These are phyloP conservation scores for Phalaenopsis equestris DNA, from an alignment of 106 monocot genomes.

Conservation along the genomic window DNA sequence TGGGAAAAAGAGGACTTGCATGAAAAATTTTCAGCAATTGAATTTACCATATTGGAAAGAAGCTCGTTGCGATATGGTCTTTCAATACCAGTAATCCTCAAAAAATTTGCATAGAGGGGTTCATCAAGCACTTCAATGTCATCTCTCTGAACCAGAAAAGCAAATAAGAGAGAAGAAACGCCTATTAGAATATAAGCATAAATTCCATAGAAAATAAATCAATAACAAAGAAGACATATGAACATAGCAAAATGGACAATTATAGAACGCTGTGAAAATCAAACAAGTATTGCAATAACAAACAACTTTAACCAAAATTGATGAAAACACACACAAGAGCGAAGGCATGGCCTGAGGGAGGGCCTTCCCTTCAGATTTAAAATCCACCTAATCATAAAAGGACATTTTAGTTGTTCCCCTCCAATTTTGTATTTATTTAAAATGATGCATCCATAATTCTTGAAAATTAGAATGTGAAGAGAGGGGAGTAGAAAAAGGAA, in stretches of 20 bases:
- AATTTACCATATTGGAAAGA: slow-evolving; percentile 55
- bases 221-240: background rate
- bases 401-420: background rate
- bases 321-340: background rate
- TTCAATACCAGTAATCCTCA: slow-evolving; percentile 51
- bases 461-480: no score
- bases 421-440: background rate
- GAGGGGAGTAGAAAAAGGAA: no score
- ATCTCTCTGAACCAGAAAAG: slow-evolving; percentile 48
- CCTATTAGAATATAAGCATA: background rate
- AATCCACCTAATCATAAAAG: background rate
- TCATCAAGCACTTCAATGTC: slow-evolving; percentile 90
- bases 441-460: background rate
- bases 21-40: background rate
- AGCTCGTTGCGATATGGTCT: slow-evolving; percentile 81
- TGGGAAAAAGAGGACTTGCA: background rate
- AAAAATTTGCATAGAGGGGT: slow-evolving; percentile 80
- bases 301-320: background rate
- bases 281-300: background rate
- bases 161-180: background rate
- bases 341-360: background rate
- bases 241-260: background rate
- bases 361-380: background rate
- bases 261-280: background rate
- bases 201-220: background rate